phyloP scores from a whole-genome alignment of 129 eudicot genomes.

The Smallanthus sonchifolius region DNA sequence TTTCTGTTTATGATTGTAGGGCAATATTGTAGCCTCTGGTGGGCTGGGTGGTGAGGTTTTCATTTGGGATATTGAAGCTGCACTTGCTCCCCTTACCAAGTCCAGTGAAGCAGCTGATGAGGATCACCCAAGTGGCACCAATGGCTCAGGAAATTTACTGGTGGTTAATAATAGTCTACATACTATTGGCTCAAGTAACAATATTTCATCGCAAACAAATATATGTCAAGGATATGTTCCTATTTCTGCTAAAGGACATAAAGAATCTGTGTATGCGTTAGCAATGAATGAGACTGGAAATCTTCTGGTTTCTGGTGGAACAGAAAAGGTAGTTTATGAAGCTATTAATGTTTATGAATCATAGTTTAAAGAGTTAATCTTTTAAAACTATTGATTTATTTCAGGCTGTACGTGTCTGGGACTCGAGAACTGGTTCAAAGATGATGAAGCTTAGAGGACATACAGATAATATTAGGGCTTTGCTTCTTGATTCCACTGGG shows the following conservation, averaged over 20 bases:
- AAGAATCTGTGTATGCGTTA: constrained; percentile 97
- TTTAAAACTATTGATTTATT: constrained; percentile 15
- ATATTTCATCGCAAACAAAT: constrained; percentile 65
- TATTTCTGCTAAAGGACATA: constrained; percentile 88
- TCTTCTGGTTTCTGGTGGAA: constrained; percentile 99
- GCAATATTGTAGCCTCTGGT: constrained; percentile 79
- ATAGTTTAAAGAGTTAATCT: background rate
- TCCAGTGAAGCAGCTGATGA: constrained; percentile 68
- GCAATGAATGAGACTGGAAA: constrained; percentile 88
- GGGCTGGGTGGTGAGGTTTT: constrained; percentile 97
- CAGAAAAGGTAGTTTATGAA: constrained; percentile 65
- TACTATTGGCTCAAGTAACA: constrained; percentile 75
- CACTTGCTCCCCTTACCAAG: constrained; percentile 72
- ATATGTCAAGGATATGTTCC: constrained; percentile 74
- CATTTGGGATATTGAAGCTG: constrained; percentile 96
- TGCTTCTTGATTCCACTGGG: constrained; percentile 90
- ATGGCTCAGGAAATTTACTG: constrained; percentile 49
- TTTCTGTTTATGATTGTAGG: constrained; percentile 37
- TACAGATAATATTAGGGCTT: constrained; percentile 86
- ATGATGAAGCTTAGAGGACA: constrained; percentile 98
- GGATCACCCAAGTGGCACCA: constrained; percentile 50
- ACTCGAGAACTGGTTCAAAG: constrained; percentile 85
- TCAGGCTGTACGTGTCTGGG: constrained; percentile 97
- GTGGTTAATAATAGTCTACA: constrained; percentile 36
- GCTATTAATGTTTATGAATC: background rate